Evolutionary conservation across 1,284 basidiomycete genomes (phyloP).

Genomic region (Golubevia sp.): DNA sequence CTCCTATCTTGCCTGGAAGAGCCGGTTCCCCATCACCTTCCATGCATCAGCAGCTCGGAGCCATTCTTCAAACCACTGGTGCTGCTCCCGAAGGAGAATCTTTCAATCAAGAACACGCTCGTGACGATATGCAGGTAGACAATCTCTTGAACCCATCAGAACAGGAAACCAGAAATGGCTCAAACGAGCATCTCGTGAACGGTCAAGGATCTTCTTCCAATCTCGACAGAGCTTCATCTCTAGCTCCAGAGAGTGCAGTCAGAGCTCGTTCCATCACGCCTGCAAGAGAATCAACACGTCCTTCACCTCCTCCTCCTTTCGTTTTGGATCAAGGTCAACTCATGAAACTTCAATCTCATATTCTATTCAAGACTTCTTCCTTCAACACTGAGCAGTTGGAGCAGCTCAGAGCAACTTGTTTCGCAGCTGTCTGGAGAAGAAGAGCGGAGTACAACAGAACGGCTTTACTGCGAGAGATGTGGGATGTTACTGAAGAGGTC

Average conservation of each 20-base stretch:
- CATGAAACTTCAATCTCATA: slow-evolving; percentile 11
- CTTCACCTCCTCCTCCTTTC: slow-evolving; percentile 20
- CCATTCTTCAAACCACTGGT: not conserved
- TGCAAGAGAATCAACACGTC: not conserved
- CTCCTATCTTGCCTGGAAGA: not conserved
- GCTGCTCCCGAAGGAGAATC: not conserved
- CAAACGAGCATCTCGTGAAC: not conserved
- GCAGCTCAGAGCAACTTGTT: slow-evolving; percentile 42
- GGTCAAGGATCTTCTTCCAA: not conserved
- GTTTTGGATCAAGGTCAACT: slow-evolving; percentile 11
- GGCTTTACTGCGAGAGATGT: slow-evolving; percentile 25
- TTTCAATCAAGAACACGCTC: not conserved
- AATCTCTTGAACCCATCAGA: not conserved
- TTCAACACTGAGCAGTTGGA: slow-evolving; percentile 53
- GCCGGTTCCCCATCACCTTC: not conserved
- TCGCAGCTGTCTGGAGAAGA: slow-evolving; percentile 41
- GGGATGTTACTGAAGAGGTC: slow-evolving; percentile 14
- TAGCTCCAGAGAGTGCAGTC: not conserved
- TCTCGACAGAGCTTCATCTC: not conserved
- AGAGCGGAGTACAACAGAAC: slow-evolving; percentile 45
- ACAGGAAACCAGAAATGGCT: not conserved
- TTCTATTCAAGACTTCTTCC: slow-evolving; percentile 18
- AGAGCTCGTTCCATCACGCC: not conserved
- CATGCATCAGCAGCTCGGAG: not conserved
- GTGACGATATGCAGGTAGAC: not conserved